Base-by-base conservation (phyloP, 2,329 filamentous ascomycete genomes). In the Canariomyces notabilis region DNA sequence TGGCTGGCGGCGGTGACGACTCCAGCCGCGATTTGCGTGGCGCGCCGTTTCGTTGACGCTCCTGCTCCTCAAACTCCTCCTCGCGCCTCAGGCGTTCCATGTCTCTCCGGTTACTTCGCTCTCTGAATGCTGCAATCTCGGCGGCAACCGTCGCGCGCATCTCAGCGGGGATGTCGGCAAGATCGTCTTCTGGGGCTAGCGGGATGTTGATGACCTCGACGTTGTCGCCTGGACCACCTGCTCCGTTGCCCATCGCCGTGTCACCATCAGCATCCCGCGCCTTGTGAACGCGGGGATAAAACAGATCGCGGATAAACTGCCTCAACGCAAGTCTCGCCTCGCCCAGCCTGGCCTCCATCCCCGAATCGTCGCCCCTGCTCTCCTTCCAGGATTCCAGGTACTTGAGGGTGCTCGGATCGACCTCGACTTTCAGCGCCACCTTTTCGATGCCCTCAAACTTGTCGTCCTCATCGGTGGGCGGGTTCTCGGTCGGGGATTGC, bases 101-200 rank as follows among this genome's bases (percentile, higher is more conserved):
- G 61, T 98, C 93, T 32, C 91, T 79, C 51, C 86, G 82, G 49
- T 83, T 95, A 57, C 91, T 96, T 16, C 91, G 79, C 56, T 98
- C 93, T 54, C 93, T 79, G 72, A 98, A 98, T 0, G 90, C 87
- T 0, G 89, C 83, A 59, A 98, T 98, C 64, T 98, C 94, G 47
- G 85, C 85, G 0, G 93, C 88, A 14, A 98, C 93, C 0, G 89
- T 90, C 63, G 95, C 93, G 19, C 93, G 83, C 89, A 95, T 94
- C 63, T 97, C 93, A 1, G 88, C 85, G 0, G 93, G 93, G 38
- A 98, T 96, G 59, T 98, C 93, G 16, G 90, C 85, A 22, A 98
- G 74, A 61, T 98, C 93, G 61, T 98, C 94, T 53, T 98, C 93
- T 42, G 86, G 80, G 1, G 84, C 82, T 23, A 95, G 76, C 4